Base-by-base conservation (phyloP, 2,329 filamentous ascomycete species). In the Ilyonectria destructans region DNA sequence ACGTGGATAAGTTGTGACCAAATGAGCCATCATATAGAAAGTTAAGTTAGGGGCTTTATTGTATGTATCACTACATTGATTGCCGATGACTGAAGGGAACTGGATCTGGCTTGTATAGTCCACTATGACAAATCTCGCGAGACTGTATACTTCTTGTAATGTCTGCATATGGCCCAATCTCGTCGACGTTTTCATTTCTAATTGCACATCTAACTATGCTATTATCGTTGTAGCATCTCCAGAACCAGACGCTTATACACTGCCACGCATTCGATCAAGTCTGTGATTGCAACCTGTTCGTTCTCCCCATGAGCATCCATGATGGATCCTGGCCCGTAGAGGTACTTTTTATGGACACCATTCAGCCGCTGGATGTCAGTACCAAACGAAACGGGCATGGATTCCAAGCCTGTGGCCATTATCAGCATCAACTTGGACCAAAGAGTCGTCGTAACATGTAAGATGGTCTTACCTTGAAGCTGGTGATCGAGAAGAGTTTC, bases 251-350 rank as follows among this genome's bases (percentile, higher is more conserved):
- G 60, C 29, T 71, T 71, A 37, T 71, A 71, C 17, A 71, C 69
- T 8, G 37, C 55, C 17, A 71, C 69, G 46, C 58, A 66, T 31
- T 69, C 64, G 45, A 71, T 58, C 17, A 69, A 43, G 23, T 71
- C 69, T 2, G 68, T 43, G 33, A 70, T 66, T 13, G 23, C 31
- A 21, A 71, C 68, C 21, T 71, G 64, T 37, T 71, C 69, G 19
- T 71, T 68, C 33, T 65, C 58, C 4, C 67, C 69, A 49, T 73
- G 71, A 12, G 71, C 71, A 45, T 71, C 61, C 29, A 73, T 31
- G 55, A 73, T 71, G 21, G 71, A 70, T 1, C 71, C 71, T 6
- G 71, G 71, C 13, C 71, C 71, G n/a, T 73, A 73, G 2, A 73
- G 59, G 37, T 68, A 69, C 26, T 68, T 68, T 40, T 70, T 71